These are phyloP conservation scores for Artemisia tridentata DNA, from an alignment of 129 eudicot species.

Conservation along the genomic window DNA sequence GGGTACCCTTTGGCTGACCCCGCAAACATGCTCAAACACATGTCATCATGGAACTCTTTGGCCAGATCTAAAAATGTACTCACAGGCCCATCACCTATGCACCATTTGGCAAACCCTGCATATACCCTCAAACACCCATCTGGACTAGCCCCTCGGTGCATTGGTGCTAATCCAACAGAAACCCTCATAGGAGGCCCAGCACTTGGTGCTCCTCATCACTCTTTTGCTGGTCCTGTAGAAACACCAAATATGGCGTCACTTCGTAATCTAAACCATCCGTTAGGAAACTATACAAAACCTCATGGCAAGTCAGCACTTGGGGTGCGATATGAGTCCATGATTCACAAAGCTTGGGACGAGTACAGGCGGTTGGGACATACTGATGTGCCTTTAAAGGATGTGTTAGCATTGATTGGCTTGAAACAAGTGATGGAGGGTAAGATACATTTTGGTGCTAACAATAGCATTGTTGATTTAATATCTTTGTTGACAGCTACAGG, in stretches of 20 bases:
- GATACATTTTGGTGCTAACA: slow-evolving; percentile 11
- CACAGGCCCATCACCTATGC: background rate
- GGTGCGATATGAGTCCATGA: slow-evolving; percentile 26
- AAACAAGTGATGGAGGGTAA: slow-evolving; percentile 12
- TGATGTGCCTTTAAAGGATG: slow-evolving; percentile 11
- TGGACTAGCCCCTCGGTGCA: background rate
- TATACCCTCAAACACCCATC: background rate
- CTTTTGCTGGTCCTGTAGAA: background rate
- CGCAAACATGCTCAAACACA: background rate
- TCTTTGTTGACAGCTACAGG: slow-evolving; percentile 3
- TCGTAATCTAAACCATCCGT: background rate
- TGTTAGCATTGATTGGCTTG: background rate
- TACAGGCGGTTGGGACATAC: background rate
- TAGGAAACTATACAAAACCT: background rate
- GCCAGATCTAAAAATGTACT: background rate
- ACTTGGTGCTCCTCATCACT: background rate
- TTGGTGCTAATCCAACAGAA: background rate
- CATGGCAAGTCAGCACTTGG: slow-evolving; percentile 26
- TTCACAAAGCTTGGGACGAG: slow-evolving; percentile 22
- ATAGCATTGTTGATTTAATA: background rate
- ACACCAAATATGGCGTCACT: slow-evolving; percentile 3
- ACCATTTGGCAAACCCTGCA: background rate
- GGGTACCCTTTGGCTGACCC: background rate
- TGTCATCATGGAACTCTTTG: background rate
- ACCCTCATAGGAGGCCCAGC: background rate